A percentile compares a stretch with the other conserved stretches of the same genome.
These are phyloP conservation scores for Cladosporium cucumerinum DNA, from an alignment of 2,329 filamentous ascomycete genomes.

Conservation along the genomic window DNA sequence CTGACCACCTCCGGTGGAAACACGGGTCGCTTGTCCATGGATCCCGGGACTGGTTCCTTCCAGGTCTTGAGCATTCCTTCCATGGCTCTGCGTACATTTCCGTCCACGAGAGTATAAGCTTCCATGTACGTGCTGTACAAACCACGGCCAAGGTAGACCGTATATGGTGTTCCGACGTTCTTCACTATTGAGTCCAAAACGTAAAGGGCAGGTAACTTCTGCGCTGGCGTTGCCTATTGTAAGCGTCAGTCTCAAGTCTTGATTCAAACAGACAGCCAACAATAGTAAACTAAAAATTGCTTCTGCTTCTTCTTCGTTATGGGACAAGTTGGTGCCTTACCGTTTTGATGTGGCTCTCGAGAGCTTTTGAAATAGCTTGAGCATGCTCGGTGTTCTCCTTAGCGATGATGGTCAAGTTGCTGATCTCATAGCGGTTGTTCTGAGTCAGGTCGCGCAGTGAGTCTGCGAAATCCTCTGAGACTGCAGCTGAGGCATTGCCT, in stretches of 20 bases:
- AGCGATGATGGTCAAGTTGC: constrained; percentile 94
- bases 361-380: constrained; percentile 81
- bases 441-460: constrained; percentile 86
- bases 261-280: constrained; percentile 2
- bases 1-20: constrained; percentile 83
- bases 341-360: constrained; percentile 91
- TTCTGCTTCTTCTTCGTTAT: constrained; percentile 23
- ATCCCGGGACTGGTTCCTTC: constrained; percentile 95
- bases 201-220: constrained; percentile 93
- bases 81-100: constrained; percentile 79
- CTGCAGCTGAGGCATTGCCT: constrained; percentile 66
- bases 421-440: constrained; percentile 93
- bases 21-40: constrained; percentile 86
- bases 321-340: constrained; percentile 55
- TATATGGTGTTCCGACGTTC: constrained; percentile 97
- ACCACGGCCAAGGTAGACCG: constrained; percentile 86
- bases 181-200: constrained; percentile 98
- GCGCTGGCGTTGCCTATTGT: constrained; percentile 72
- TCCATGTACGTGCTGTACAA: constrained; percentile 96
- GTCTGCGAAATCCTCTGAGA: constrained; percentile 91
- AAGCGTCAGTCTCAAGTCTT: constrained; percentile 2
- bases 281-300: neutral
- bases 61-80: constrained; percentile 97
- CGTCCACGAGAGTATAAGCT: constrained; percentile 85
- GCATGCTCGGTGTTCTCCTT: constrained; percentile 97